These are phyloP conservation scores for Brassica hybrid DNA, from an alignment of 441 rosid genomes.

Conservation along the genomic window DNA sequence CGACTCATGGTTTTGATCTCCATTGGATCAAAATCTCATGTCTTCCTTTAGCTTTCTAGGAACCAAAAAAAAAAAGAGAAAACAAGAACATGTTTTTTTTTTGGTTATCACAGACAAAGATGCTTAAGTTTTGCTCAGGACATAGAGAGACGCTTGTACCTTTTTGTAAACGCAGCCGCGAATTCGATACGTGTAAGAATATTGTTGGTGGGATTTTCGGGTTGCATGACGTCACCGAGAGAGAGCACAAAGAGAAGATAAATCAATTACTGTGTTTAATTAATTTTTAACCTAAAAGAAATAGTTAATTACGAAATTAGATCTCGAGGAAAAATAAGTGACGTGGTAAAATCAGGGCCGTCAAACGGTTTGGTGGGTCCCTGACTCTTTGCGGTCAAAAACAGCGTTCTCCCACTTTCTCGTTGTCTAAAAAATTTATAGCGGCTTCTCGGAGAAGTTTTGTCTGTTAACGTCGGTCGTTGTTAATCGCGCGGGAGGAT, in stretches of 20 bases:
- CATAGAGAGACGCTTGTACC: neutral
- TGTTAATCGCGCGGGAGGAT: conserved; percentile 23
- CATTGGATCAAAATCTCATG: conserved; percentile 25
- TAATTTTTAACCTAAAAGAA: neutral
- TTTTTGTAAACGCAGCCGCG: conserved; percentile 1
- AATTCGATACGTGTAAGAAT: neutral
- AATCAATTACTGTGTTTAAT: neutral
- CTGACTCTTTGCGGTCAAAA: conserved; percentile 8
- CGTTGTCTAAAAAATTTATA: neutral
- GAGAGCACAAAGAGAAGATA: neutral
- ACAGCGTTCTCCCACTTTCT: neutral
- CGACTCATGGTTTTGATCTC: neutral
- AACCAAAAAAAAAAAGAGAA: neutral
- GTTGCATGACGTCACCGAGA: neutral
- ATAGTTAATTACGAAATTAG: neutral
- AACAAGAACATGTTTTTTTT: neutral
- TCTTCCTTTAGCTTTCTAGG: conserved; percentile 40
- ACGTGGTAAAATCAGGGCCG: conserved; percentile 31
- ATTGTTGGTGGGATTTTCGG: neutral
- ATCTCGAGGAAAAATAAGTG: neutral
- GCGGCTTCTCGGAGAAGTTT: conserved; percentile 26
- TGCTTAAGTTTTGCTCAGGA: conserved; percentile 39
- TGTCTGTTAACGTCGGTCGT: conserved; percentile 20
- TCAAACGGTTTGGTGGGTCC: conserved; percentile 19
- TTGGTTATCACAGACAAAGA: neutral